Percentiles rank a stretch among this genome's conserved stretches.
These are phyloP conservation scores for Kwoniella sp. DNA, from an alignment of 768 basidiomycete species.

Conservation along the genomic window DNA sequence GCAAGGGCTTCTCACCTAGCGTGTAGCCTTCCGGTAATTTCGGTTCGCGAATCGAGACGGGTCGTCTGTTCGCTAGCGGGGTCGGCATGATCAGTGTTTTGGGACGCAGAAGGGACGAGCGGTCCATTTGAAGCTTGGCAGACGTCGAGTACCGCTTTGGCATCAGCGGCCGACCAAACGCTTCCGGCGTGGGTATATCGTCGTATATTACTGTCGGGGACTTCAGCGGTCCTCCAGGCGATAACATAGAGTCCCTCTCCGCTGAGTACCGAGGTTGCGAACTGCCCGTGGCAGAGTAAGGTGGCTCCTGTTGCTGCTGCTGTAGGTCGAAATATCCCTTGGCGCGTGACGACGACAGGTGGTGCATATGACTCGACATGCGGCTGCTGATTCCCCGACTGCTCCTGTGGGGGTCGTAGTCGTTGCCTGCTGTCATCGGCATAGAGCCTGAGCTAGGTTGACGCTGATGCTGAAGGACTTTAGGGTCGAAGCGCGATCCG, in stretches of 20 bases:
- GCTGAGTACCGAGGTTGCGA: neutral
- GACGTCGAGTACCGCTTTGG: conserved; percentile 28
- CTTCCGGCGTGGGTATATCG: conserved; percentile 42
- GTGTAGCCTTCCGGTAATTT: conserved; percentile 58
- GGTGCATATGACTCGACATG: neutral
- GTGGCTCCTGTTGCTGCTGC: neutral
- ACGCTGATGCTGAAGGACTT: conserved; percentile 58
- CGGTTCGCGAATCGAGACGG: conserved; percentile 42
- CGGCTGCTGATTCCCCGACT: neutral
- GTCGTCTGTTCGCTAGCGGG: conserved; percentile 65
- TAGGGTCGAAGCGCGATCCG: conserved; percentile 80
- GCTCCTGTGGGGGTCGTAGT: neutral
- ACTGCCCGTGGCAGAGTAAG: neutral
- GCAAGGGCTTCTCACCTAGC: conserved; percentile 74
- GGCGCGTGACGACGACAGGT: neutral
- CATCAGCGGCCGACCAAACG: conserved; percentile 41
- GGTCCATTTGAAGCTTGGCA: conserved; percentile 4
- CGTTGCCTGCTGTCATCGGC: neutral
- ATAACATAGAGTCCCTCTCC: neutral
- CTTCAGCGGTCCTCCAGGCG: neutral
- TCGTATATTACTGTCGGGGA: conserved; percentile 4
- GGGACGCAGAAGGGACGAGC: conserved; percentile 74
- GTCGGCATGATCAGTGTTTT: conserved; percentile 95
- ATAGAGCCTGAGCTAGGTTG: conserved; percentile 1
- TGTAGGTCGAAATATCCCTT: neutral